Base-by-base conservation (phyloP, 768 basidiomycete genomes). In the Macrolepiota dolichaula region DNA sequence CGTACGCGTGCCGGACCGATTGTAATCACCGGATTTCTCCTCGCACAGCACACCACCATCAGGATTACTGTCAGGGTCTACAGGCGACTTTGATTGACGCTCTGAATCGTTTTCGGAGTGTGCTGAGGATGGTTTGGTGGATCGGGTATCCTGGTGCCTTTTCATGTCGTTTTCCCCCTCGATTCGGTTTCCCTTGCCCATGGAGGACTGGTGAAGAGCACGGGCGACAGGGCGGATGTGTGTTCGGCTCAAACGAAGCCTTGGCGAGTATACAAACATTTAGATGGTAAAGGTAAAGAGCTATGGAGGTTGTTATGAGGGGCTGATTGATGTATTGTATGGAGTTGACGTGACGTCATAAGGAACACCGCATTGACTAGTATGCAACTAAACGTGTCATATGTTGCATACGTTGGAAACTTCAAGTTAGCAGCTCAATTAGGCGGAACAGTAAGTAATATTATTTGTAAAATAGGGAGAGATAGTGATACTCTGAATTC, bases 61-160 rank as follows among this genome's bases (percentile, higher is more conserved):
- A 40, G 52, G 52, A 22, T 61, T 61, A 40, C 52, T 49, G 17
- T 61, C 55, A 3, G 59, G 59, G 11, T 61, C 59, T 13, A 54
- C 17, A 13, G 59, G 59, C 11, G 47, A 47, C 7, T 54, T 54
- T 44, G 49, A 3, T 25, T 36, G 32, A 17, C 51, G 19, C 32
- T 55, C 49, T 2, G 52, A 46, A n/a, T 53, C 32, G 27, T 36
- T 44, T n/a, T 53, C 51, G 13, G 59, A 25, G 13, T 13, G 50
- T 2, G 12, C 22, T 13, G 59, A 60, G 13, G 59, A 53, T 2
- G 51, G 51, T 9, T 51, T 6, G 22, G 29, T 35, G 3, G 35
- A 37, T 24, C 24, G 12, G 22, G 42, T 40, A 17, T 44, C 42
- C 0, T 46, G 29, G 22, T 60, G 38, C 29, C 47, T 52, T 11